These are phyloP conservation scores for Aspergillus sp. DNA, from an alignment of 2,329 filamentous ascomycete genomes.

Conservation along the genomic window DNA sequence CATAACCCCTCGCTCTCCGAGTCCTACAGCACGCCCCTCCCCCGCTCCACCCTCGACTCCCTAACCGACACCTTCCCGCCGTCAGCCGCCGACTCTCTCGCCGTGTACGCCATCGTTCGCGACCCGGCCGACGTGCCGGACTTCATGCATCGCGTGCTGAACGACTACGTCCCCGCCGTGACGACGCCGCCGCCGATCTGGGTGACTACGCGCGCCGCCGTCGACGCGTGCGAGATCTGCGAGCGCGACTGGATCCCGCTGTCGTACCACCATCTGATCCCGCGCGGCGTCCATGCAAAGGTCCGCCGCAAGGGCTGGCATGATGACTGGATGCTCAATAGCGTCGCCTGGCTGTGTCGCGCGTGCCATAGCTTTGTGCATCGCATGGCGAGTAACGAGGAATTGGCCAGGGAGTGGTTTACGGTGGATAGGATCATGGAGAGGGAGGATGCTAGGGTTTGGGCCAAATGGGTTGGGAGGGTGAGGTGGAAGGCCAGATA, in stretches of 20 bases:
- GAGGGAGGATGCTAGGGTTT: slow-evolving; percentile 62
- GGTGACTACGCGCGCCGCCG: slow-evolving; percentile 45
- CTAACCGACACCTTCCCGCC: slow-evolving; percentile 50
- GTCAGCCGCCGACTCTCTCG: slow-evolving; percentile 56
- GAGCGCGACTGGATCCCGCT: slow-evolving; percentile 63
- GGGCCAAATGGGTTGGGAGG: slow-evolving; percentile 62
- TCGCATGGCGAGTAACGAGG: slow-evolving; percentile 64
- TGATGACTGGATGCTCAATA: slow-evolving; percentile 61
- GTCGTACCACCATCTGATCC: slow-evolving; percentile 80
- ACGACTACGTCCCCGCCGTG: slow-evolving; percentile 50
- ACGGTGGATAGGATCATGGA: slow-evolving; percentile 62
- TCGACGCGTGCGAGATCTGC: slow-evolving; percentile 67
- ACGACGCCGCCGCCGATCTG: slow-evolving; percentile 57
- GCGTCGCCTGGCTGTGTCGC: slow-evolving; percentile 77
- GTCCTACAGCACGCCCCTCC: slow-evolving; percentile 50
- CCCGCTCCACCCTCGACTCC: slow-evolving; percentile 39
- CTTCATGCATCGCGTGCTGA: slow-evolving; percentile 56
- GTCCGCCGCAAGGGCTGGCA: slow-evolving; percentile 73
- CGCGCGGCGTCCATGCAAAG: slow-evolving; percentile 66
- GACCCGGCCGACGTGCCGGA: slow-evolving; percentile 35
- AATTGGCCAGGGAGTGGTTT: slow-evolving; percentile 62
- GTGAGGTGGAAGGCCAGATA: slow-evolving; percentile 62
- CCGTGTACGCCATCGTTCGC: slow-evolving; percentile 55
- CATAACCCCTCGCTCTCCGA: slow-evolving; percentile 42
- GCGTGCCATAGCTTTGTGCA: slow-evolving; percentile 80